A percentile compares a stretch with the other conserved stretches of the same genome.
Evolutionary conservation across 805 yeast genomes (phyloP).

Genomic region (Barnettozyma populi): DNA sequence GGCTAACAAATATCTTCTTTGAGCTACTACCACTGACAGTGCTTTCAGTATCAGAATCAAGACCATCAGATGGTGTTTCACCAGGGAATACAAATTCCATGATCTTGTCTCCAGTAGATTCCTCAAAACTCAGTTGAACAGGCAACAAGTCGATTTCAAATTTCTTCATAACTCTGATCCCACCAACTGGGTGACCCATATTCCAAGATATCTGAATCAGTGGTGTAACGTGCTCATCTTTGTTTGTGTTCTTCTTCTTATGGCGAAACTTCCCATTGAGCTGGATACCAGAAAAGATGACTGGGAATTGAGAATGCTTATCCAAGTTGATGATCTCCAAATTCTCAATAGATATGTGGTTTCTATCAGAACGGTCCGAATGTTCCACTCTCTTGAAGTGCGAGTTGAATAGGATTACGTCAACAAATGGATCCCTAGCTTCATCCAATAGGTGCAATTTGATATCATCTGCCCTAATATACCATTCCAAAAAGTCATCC

Average conservation of each 20-base stretch:
- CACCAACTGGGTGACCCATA: constrained; percentile 84
- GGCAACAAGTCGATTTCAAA: constrained; percentile 62
- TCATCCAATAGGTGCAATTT: constrained; percentile 65
- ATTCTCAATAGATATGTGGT: constrained; percentile 51
- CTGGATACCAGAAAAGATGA: constrained; percentile 52
- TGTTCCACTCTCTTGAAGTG: constrained; percentile 57
- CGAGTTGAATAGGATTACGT: constrained; percentile 59
- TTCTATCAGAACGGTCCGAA: constrained; percentile 61
- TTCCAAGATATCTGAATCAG: constrained; percentile 59
- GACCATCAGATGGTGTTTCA: constrained; percentile 15
- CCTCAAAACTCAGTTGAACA: constrained; percentile 67
- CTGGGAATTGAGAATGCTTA: constrained; percentile 56
- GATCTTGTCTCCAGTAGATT: constrained; percentile 56
- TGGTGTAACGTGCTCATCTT: constrained; percentile 21
- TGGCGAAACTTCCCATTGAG: constrained; percentile 9
- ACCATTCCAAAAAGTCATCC: constrained; percentile 48
- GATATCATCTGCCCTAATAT: constrained; percentile 61
- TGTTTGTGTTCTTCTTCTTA: constrained; percentile 3
- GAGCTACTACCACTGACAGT: neutral
- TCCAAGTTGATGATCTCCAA: constrained; percentile 68
- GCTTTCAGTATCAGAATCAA: constrained; percentile 3
- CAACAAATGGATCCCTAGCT: constrained; percentile 58
- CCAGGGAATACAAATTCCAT: constrained; percentile 69
- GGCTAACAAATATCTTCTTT: neutral
- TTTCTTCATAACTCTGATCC: constrained; percentile 71